A percentile compares a stretch with the other conserved stretches of the same genome.
Evolutionary conservation across 441 rosid species (phyloP).

Genomic region (Pelargonium exstipulatum): DNA sequence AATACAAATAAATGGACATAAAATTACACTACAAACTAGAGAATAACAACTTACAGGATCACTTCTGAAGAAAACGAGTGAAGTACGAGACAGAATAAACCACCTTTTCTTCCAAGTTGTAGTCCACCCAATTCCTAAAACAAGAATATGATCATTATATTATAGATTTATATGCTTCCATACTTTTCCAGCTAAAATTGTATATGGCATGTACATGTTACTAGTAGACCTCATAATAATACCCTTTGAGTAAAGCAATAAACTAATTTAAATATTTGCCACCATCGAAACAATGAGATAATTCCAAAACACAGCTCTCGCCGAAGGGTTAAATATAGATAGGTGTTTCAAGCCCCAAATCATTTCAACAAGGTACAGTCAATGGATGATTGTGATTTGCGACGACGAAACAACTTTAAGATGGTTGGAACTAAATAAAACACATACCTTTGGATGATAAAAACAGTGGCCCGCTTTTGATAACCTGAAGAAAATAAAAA

Average conservation of each 20-base stretch:
- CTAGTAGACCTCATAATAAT: neutral
- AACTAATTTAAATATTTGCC: neutral
- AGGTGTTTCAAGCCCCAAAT: neutral
- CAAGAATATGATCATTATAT: neutral
- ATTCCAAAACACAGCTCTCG: neutral
- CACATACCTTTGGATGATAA: slow-evolving; percentile 84
- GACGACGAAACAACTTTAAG: no score
- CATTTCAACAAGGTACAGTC: neutral
- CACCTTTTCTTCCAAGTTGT: slow-evolving; percentile 92
- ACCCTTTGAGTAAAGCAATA: neutral
- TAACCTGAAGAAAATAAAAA: slow-evolving; percentile 40
- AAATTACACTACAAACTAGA: slow-evolving; percentile 7
- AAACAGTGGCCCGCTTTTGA: slow-evolving; percentile 90
- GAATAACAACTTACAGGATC: slow-evolving; percentile 72
- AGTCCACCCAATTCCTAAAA: slow-evolving; percentile 95
- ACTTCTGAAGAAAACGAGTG: slow-evolving; percentile 93
- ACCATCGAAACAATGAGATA: neutral
- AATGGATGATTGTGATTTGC: neutral
- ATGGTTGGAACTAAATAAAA: neutral
- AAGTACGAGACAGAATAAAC: slow-evolving; percentile 90
- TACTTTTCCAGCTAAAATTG: neutral
- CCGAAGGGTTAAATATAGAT: neutral
- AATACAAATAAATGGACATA: neutral
- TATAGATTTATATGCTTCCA: neutral
- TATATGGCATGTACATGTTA: neutral